Conservation (phyloP, 345 rosid species). For the Combretum micranthum region DNA sequence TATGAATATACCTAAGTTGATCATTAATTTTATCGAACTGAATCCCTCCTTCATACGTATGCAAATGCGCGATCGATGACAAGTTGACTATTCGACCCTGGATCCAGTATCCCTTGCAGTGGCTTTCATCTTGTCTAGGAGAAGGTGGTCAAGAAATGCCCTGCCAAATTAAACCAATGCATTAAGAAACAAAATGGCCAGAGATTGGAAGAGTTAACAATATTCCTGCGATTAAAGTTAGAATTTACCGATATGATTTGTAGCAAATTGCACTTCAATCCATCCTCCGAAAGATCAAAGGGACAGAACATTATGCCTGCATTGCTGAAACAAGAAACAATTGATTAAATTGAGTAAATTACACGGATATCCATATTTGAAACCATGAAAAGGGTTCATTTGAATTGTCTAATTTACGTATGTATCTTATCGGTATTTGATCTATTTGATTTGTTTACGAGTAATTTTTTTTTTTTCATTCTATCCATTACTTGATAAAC, state of each 20-base stretch:
- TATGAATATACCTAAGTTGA: conserved; percentile 22
- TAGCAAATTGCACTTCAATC: conserved; percentile 68
- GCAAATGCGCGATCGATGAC: conserved; percentile 77
- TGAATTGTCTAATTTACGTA: too few species aligned
- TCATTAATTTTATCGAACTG: conserved; percentile 50
- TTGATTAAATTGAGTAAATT: background rate
- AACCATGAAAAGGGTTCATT: background rate
- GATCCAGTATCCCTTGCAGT: conserved; percentile 38
- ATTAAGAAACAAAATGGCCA: background rate
- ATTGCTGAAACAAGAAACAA: conserved; percentile 36
- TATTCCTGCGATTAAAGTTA: background rate
- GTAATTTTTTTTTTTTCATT: too few species aligned
- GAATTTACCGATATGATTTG: conserved; percentile 62
- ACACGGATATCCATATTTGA: background rate
- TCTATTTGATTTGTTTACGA: too few species aligned
- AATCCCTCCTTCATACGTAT: conserved; percentile 58
- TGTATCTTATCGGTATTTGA: too few species aligned
- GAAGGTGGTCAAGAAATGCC: conserved; percentile 85
- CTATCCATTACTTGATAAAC: too few species aligned
- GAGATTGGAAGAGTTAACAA: background rate
- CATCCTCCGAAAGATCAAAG: conserved; percentile 63
- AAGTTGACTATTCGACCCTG: conserved; percentile 85
- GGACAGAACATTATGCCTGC: conserved; percentile 92
- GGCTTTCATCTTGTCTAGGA: conserved; percentile 71
- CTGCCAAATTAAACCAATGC: conserved; percentile 22